Base-by-base conservation (phyloP, 2,329 filamentous ascomycete genomes). In the Penicillium sp. region DNA sequence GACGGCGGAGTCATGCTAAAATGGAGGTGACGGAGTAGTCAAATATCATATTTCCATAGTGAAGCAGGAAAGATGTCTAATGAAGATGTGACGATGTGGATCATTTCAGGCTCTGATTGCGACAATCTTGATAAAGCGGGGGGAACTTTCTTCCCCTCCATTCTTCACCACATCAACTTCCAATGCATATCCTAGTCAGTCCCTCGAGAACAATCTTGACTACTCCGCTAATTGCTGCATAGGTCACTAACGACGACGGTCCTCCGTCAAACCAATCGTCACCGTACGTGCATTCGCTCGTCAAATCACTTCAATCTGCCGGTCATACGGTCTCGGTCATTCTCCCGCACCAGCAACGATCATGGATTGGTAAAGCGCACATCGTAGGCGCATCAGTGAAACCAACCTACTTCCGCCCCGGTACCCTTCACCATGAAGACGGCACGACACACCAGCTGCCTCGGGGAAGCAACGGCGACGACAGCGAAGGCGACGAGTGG, bases 341-440 rank as follows among this genome's bases (percentile, higher is more conserved):
- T 59, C 84, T 99, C 13, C 94, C 94, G 1, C 85, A 97, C 72
- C 88, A 87, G 6, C 94, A 99, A 76, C 87, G 93, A 58, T 96
- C 92, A 53, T 99, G 94, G 94, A 97, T 99, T 67, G 92, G 92
- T 65, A 99, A 99, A 79, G 94, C 94, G 3, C 94, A 97, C 75
- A 89, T 97, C 68, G 92, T 97, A 66, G 92, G 92, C 53, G 88
- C 93, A 72, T 89, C 89, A 9, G 84, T 96, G 57, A 90, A 88
- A 70, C 92, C 92, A 8, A 81, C 84, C 27, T 96, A 96, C 78
- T 96, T 92, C 78, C 88, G 88, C 1, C 85, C 85, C 0, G 81
- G 81, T 11, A 83, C 81, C 2, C 75, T 87, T 1, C 77, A 82
- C 61, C 72, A 83, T 59, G 83, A 86, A 48, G 85, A 90, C 58